These are phyloP conservation scores for Eleusine coracana DNA, from an alignment of 176 grass and related monocot genomes.

Conservation along the genomic window DNA sequence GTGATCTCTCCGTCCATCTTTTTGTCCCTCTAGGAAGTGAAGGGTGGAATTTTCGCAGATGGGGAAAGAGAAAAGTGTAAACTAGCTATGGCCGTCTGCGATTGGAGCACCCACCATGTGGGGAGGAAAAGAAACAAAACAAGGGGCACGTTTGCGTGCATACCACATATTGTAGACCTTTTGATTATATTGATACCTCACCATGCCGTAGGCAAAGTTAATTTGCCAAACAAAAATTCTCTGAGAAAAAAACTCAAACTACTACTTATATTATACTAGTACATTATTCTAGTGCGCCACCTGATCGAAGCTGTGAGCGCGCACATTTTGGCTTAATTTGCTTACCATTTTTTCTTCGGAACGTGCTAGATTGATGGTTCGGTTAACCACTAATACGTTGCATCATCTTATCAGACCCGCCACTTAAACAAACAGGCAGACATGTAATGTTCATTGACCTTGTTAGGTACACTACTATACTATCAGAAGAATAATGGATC, in stretches of 20 bases:
- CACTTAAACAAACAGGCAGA: background rate
- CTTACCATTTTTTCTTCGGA: background rate
- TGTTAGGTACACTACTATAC: background rate
- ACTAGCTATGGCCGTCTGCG: background rate
- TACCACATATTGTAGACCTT: background rate
- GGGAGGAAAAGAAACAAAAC: too few species aligned
- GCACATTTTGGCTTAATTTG: background rate
- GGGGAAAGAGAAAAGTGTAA: background rate
- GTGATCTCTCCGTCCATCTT: constrained; percentile 6
- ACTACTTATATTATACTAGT: background rate
- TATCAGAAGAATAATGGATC: background rate
- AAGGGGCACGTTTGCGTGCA: too few species aligned
- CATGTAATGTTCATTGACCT: background rate
- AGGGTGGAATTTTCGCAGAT: constrained; percentile 26
- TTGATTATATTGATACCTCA: background rate
- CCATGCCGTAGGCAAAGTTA: background rate
- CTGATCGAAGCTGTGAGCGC: background rate
- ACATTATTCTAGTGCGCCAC: background rate
- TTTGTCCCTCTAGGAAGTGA: background rate
- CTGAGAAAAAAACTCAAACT: too few species aligned
- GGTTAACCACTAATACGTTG: background rate
- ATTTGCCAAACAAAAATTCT: background rate
- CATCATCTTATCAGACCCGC: background rate
- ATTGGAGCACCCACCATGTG: background rate
- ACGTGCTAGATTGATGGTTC: background rate